Conservation (phyloP, 495 filamentous ascomycete species). For the Chlorociboria aeruginascens region DNA sequence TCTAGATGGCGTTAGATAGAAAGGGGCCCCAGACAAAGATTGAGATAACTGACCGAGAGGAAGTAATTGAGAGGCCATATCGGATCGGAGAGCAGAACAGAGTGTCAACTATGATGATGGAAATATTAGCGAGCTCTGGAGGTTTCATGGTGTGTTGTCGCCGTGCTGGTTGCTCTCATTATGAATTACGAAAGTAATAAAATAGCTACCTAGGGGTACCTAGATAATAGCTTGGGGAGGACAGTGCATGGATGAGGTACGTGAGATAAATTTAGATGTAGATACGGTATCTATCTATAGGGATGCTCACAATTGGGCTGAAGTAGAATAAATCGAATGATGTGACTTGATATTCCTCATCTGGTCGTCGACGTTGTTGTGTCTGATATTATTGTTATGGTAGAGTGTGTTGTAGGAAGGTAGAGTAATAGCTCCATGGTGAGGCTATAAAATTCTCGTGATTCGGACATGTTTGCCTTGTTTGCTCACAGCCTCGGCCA, state of each 20-base stretch:
- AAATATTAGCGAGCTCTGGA: background rate
- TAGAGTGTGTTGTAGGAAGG: background rate
- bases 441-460: conserved; percentile 3
- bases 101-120: background rate
- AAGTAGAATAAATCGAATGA: background rate
- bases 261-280: no score
- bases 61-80: conserved; percentile 74
- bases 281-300: no score
- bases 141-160: no score
- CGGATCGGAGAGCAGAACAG: background rate
- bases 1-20: conserved; percentile 40
- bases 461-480: conserved; percentile 7
- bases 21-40: conserved; percentile 14
- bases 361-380: background rate
- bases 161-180: no score
- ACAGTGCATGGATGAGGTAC: no score
- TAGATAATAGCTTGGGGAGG: no score
- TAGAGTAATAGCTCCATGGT: background rate
- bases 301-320: no score
- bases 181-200: no score
- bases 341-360: background rate
- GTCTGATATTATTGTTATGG: background rate
- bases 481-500: conserved; percentile 6
- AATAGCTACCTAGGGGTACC: no score
- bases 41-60: conserved; percentile 46